Percentiles rank a stretch among this genome's conserved stretches.
Evolutionary conservation across 345 rosid genomes (phyloP).

Genomic region (Eucalyptus cladocalyx): DNA sequence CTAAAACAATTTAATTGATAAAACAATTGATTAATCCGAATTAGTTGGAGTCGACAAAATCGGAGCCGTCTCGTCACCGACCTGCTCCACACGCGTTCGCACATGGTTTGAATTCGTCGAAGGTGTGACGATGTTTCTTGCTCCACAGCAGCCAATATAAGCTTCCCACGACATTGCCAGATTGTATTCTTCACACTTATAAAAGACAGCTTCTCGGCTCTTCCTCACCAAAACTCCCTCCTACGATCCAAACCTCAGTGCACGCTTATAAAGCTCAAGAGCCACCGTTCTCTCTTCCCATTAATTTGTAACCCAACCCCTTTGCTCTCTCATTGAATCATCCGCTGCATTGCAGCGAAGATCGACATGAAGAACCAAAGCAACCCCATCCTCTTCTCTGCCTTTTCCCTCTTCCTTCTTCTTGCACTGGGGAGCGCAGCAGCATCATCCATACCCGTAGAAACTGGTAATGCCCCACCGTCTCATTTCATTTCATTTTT

Average conservation of each 20-base stretch:
- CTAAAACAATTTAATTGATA: neutral
- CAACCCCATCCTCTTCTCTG: neutral
- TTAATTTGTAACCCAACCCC: neutral
- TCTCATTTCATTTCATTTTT: neutral
- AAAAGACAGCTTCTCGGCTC: neutral
- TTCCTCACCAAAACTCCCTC: neutral
- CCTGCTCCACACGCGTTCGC: neutral
- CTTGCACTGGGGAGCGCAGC: neutral
- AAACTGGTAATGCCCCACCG: conserved; percentile 6
- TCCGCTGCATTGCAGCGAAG: neutral
- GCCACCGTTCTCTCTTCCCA: neutral
- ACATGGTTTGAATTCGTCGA: neutral
- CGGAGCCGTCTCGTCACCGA: neutral
- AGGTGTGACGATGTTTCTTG: neutral
- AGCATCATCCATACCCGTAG: conserved; percentile 4
- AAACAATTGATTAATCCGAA: no score
- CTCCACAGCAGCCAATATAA: neutral
- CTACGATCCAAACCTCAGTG: neutral
- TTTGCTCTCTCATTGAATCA: neutral
- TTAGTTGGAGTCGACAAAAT: neutral
- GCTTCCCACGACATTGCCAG: neutral
- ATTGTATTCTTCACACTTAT: neutral
- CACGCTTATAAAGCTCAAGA: neutral
- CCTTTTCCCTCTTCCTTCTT: neutral
- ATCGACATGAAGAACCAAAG: neutral